Base-by-base conservation (phyloP, 768 basidiomycete species). In the Suillus weaverae region DNA sequence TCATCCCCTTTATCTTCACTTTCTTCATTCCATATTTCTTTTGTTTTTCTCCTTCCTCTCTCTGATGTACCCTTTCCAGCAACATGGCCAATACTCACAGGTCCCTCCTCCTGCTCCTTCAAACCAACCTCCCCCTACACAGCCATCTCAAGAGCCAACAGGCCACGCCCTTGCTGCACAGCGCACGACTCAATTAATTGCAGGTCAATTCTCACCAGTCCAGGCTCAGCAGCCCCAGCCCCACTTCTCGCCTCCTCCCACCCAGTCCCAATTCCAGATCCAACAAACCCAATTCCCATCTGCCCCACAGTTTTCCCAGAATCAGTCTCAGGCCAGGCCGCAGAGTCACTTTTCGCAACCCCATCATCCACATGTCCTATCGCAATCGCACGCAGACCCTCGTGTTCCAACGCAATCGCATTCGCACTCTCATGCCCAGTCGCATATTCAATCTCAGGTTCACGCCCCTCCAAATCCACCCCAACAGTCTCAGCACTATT, bases 61-160 rank as follows among this genome's bases (percentile, higher is more conserved):
- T 36, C 71, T 71, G 62, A 70, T 70, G 43, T 78, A 75, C 62
- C 67, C 64, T 26, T 74, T 74, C 65, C 60, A 71, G 30, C 73
- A 73, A 48, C 67, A 65, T 18, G 39, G 16, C 13, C 71, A 76
- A 46, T 78, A 77, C 56, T 35, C 66, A 5, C 66, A 72, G n/a
- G 65, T 74, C 18, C 62, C 56, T 61, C 35, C 62, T 65, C 30
- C 67, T 51, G 32, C 35, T 36, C 26, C 38, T 1, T 30, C 56
- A 26, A 30, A 30, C 16, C 56, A 59, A 30, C 18, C 22, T 18
- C 4, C 22, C 7, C 54, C 35, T 38, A 22, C 67, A 22, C 66
- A 69, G 38, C 69, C 65, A 33, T 6, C 60, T 56, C 57, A 51
- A 33, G 66, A 55, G 22, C 53, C 33, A 8, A 55, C 54, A 13